A percentile compares a stretch with the other conserved stretches of the same genome.
Evolutionary conservation across 768 basidiomycete species (phyloP).

Genomic region (Termitomyces sp.): DNA sequence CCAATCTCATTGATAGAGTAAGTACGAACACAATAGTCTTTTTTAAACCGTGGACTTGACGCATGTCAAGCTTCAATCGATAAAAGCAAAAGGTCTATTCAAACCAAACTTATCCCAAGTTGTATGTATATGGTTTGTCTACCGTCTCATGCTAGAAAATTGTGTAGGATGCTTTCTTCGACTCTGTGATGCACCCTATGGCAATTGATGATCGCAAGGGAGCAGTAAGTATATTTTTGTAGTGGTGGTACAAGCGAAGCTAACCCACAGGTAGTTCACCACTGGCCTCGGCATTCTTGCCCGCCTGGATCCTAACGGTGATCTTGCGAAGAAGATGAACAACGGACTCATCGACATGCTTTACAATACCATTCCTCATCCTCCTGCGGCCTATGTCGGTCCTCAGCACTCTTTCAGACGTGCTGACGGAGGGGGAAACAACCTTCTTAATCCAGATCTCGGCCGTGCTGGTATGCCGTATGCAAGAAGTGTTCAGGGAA

Average conservation of each 20-base stretch:
- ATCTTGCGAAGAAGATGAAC: constrained; percentile 16
- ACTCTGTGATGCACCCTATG: constrained; percentile 22
- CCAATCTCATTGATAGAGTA: constrained; percentile 24
- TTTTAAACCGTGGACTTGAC: neutral
- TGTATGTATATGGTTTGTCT: constrained; percentile 10
- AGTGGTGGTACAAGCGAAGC: neutral
- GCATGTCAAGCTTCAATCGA: neutral
- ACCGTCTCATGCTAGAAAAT: neutral
- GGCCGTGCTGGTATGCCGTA: constrained; percentile 49
- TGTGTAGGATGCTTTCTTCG: constrained; percentile 23
- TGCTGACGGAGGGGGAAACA: constrained; percentile 48
- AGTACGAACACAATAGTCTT: neutral
- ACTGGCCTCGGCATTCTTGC: constrained; percentile 23
- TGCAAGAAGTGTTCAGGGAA: constrained; percentile 44
- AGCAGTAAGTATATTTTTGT: constrained; percentile 14
- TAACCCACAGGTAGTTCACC: constrained; percentile 17
- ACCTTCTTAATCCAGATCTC: constrained; percentile 34
- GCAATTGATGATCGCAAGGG: constrained; percentile 39
- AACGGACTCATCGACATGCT: constrained; percentile 30
- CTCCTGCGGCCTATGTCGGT: constrained; percentile 30
- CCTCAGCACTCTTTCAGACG: constrained; percentile 29
- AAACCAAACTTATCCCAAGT: constrained; percentile 18
- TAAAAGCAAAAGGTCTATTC: constrained; percentile 18
- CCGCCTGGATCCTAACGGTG: constrained; percentile 14
- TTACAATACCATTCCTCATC: constrained; percentile 58